phyloP scores from a whole-genome alignment of 495 filamentous ascomycete species.

The Oidiodendron maius region DNA sequence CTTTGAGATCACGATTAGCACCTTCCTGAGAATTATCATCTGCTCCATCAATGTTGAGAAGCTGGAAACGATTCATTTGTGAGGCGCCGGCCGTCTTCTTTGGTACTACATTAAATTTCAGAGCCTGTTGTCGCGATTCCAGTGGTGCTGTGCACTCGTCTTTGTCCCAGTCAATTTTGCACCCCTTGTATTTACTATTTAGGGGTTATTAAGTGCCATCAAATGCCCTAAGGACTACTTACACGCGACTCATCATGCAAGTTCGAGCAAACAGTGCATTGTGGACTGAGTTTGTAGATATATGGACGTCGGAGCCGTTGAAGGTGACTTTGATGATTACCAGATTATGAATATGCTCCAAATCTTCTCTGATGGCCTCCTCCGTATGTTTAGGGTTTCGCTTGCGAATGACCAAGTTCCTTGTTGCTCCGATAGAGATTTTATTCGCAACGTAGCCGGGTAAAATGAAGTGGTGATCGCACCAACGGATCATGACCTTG shows the following conservation, averaged over 20 bases:
- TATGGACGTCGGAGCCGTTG: slow-evolving; percentile 48
- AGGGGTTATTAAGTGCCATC: slow-evolving; percentile 43
- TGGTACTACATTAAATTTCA: slow-evolving; percentile 27
- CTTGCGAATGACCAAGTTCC: slow-evolving; percentile 64
- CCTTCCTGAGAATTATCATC: slow-evolving; percentile 19
- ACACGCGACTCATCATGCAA: slow-evolving; percentile 69
- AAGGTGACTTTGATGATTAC: slow-evolving; percentile 63
- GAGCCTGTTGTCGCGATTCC: slow-evolving; percentile 20
- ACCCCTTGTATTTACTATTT: slow-evolving; percentile 71
- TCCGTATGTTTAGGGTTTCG: slow-evolving; percentile 56
- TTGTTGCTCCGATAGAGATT: slow-evolving; percentile 65
- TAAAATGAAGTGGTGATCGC: slow-evolving; percentile 66
- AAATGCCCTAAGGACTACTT: slow-evolving; percentile 13
- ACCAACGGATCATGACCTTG: slow-evolving; percentile 66
- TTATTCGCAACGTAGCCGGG: slow-evolving; percentile 60
- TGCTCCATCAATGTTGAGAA: slow-evolving; percentile 50
- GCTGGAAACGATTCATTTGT: slow-evolving; percentile 57
- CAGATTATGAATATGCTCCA: slow-evolving; percentile 80
- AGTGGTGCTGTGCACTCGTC: slow-evolving; percentile 71
- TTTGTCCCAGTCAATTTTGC: slow-evolving; percentile 61
- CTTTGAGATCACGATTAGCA: slow-evolving; percentile 13
- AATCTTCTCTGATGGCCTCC: slow-evolving; percentile 58
- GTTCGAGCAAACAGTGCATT: slow-evolving; percentile 68
- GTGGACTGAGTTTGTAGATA: slow-evolving; percentile 74
- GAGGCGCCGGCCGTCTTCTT: slow-evolving; percentile 30